Evolutionary conservation across 345 rosid genomes (phyloP).

Genomic region (Eucalyptus lansdowneana): DNA sequence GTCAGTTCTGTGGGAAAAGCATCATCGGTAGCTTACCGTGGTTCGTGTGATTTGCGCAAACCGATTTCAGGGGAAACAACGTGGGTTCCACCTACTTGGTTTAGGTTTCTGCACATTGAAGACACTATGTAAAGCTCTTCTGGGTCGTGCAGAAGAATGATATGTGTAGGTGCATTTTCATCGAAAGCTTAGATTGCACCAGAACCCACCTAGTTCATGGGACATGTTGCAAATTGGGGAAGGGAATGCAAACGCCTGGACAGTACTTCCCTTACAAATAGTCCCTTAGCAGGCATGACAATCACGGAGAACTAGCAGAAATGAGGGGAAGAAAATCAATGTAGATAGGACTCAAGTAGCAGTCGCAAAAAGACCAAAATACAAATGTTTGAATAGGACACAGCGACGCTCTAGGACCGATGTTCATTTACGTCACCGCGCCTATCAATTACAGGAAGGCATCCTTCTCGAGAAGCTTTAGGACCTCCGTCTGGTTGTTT

Average conservation of each 20-base stretch:
- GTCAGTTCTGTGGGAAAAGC: background rate
- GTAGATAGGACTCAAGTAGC: background rate
- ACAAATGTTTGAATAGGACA: background rate
- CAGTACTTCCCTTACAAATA: background rate
- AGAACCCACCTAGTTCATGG: background rate
- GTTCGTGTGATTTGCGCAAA: background rate
- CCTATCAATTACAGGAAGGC: conserved; percentile 52
- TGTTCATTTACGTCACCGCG: background rate
- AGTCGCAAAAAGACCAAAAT: background rate
- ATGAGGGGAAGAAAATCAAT: background rate
- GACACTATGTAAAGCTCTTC: background rate
- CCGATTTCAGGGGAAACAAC: background rate
- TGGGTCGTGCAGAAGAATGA: background rate
- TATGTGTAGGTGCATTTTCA: background rate
- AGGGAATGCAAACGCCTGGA: background rate
- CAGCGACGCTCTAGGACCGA: background rate
- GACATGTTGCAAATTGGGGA: background rate
- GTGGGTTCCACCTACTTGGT: background rate
- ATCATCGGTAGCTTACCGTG: background rate
- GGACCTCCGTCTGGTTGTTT: conserved; percentile 84
- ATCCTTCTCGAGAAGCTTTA: conserved; percentile 93
- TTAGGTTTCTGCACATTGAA: background rate
- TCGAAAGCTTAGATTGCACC: background rate
- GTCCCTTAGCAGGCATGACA: background rate
- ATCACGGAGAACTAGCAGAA: background rate